These are phyloP conservation scores for Leccinum pachyderme DNA, from an alignment of 1,284 basidiomycete genomes.

Conservation along the genomic window DNA sequence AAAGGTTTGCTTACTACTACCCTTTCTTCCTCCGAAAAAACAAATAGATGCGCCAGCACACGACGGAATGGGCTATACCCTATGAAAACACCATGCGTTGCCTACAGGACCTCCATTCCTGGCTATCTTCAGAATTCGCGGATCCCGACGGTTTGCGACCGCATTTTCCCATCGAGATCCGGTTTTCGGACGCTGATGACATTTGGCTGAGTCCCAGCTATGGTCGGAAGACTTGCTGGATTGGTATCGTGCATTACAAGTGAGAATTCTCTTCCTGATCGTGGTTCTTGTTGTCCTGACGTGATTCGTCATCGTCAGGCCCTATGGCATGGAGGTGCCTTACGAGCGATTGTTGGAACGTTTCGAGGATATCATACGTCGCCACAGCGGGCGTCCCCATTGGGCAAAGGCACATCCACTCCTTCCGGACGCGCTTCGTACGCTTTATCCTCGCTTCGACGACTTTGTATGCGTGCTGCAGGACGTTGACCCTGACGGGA, in stretches of 20 bases:
- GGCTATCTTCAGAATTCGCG: conserved; percentile 69
- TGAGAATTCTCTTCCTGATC: conserved; percentile 39
- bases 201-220: conserved; percentile 92
- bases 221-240: conserved; percentile 84
- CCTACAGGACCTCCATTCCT: conserved; percentile 72
- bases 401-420: conserved; percentile 95
- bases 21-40: conserved; percentile 30
- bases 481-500: conserved; percentile 75
- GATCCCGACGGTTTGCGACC: conserved; percentile 75
- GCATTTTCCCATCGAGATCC: conserved; percentile 93
- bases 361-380: conserved; percentile 76
- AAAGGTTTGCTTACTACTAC: not conserved
- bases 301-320: conserved; percentile 47
- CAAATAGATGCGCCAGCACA: conserved; percentile 78
- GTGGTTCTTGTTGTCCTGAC: not conserved
- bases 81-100: conserved; percentile 63
- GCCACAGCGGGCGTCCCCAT: conserved; percentile 85
- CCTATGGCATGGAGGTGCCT: conserved; percentile 86
- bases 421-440: conserved; percentile 62
- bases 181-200: conserved; percentile 86
- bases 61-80: conserved; percentile 92
- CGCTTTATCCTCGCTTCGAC: conserved; percentile 81
- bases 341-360: conserved; percentile 80
- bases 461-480: conserved; percentile 75
- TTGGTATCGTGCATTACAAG: conserved; percentile 96